These are phyloP conservation scores for Silene vulgaris DNA, from an alignment of 179 eudicot genomes.

Conservation along the genomic window DNA sequence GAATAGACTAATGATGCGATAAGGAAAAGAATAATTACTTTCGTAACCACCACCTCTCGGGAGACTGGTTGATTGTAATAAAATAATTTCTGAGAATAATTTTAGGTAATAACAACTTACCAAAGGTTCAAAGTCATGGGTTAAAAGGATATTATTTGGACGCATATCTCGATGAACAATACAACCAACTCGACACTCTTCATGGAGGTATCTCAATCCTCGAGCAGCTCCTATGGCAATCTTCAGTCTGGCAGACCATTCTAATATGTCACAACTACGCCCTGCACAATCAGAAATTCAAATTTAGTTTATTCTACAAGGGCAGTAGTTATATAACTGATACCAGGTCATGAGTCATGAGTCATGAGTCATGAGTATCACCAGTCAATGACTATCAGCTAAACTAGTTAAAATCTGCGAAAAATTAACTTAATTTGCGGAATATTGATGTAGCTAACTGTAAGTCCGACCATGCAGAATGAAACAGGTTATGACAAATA, in stretches of 20 bases:
- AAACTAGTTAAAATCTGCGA: too few relatives aligned
- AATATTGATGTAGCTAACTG: not conserved
- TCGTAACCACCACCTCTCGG: too few relatives aligned
- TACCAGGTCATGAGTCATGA: too few relatives aligned
- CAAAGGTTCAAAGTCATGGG: conserved; percentile 84
- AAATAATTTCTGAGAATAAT: not conserved
- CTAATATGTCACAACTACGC: conserved; percentile 31
- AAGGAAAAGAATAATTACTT: not conserved
- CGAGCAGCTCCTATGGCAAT: conserved; percentile 84
- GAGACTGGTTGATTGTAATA: not conserved
- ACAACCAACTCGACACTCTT: conserved; percentile 83
- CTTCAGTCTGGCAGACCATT: conserved; percentile 62
- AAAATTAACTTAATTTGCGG: not conserved
- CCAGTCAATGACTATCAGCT: too few relatives aligned
- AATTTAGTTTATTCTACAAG: not conserved
- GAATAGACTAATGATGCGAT: not conserved
- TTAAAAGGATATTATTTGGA: conserved; percentile 72
- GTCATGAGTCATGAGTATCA: too few relatives aligned
- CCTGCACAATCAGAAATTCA: conserved; percentile 32
- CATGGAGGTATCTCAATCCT: conserved; percentile 82
- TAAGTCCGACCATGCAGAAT: not conserved
- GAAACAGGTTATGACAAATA: not conserved
- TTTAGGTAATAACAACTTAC: conserved; percentile 31
- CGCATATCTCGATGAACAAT: conserved; percentile 85
- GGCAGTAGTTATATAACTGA: not conserved